A percentile compares a stretch with the other conserved stretches of the same genome.
phyloP scores from a whole-genome alignment of 257 asterid genomes.

The Dorcoceras hygrometricum region DNA sequence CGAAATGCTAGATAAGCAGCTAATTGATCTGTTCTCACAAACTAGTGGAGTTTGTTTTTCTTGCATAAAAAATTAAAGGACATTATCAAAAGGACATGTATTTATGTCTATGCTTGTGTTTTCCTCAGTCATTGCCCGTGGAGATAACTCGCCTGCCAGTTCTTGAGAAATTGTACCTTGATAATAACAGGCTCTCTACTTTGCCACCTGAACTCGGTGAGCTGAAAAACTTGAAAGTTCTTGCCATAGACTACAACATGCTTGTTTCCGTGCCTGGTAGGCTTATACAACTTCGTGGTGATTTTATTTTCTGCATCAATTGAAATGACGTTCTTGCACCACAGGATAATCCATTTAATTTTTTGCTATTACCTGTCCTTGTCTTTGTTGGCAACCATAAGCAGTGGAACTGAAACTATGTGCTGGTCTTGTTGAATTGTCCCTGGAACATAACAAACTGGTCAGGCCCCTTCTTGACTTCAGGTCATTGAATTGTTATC shows the following conservation, averaged over 20 bases:
- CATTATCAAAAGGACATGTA: constrained; percentile 15
- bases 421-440: constrained; percentile 80
- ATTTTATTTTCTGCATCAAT: constrained; percentile 6
- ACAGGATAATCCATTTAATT: constrained; percentile 8
- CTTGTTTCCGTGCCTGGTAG: constrained; percentile 92
- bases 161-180: constrained; percentile 93
- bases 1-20: neutral
- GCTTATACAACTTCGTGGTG: constrained; percentile 25
- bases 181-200: constrained; percentile 76
- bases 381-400: constrained; percentile 29
- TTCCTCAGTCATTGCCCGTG: constrained; percentile 70
- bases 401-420: constrained; percentile 91
- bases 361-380: constrained; percentile 27
- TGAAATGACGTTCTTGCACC: constrained; percentile 13
- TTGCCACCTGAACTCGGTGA: constrained; percentile 97
- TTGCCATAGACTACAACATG: constrained; percentile 84
- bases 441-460: constrained; percentile 99
- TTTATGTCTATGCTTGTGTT: constrained; percentile 27
- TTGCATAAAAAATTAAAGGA: neutral
- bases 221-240: constrained; percentile 83
- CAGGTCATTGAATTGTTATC: constrained; percentile 64
- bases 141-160: constrained; percentile 85
- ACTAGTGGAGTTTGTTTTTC: neutral
- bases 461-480: constrained; percentile 97
- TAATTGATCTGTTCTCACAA: neutral